A percentile compares a stretch with the other conserved stretches of the same genome.
These are phyloP conservation scores for Hirschioporus abietinus DNA, from an alignment of 768 basidiomycete genomes.

Conservation along the genomic window DNA sequence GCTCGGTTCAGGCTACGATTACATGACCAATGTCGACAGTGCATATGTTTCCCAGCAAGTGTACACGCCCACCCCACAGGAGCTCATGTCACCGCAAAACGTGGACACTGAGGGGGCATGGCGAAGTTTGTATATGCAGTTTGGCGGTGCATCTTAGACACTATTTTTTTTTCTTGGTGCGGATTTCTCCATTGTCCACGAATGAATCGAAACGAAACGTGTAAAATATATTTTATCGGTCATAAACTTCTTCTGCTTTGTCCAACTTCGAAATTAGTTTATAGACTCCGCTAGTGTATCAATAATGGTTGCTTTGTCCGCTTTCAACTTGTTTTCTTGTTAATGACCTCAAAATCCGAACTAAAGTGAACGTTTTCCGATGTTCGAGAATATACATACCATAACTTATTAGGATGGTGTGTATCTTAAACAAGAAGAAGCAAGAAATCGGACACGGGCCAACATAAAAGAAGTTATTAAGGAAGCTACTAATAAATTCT, in stretches of 20 bases:
- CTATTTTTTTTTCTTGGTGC: conserved; percentile 12
- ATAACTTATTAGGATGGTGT: background rate
- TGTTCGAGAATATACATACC: background rate
- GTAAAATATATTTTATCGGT: background rate
- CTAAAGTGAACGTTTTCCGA: background rate
- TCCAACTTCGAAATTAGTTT: background rate
- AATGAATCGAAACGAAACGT: conserved; percentile 7
- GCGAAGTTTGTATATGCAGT: conserved; percentile 40
- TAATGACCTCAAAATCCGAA: background rate
- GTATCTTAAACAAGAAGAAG: background rate
- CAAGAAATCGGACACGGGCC: too few relatives aligned
- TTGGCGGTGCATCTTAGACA: conserved; percentile 20
- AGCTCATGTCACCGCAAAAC: conserved; percentile 1
- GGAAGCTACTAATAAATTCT: background rate
- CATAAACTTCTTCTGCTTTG: background rate
- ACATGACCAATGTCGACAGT: background rate
- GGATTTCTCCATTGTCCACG: conserved; percentile 17
- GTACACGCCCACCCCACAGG: background rate
- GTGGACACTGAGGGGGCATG: conserved; percentile 11
- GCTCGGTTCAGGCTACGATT: background rate
- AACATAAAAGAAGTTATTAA: background rate
- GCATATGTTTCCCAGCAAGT: background rate
- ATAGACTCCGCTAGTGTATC: background rate
- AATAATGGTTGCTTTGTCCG: background rate
- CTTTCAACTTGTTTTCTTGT: background rate